Conservation (phyloP, 2,329 filamentous ascomycete genomes). For the Dothideomycetidae sp. region DNA sequence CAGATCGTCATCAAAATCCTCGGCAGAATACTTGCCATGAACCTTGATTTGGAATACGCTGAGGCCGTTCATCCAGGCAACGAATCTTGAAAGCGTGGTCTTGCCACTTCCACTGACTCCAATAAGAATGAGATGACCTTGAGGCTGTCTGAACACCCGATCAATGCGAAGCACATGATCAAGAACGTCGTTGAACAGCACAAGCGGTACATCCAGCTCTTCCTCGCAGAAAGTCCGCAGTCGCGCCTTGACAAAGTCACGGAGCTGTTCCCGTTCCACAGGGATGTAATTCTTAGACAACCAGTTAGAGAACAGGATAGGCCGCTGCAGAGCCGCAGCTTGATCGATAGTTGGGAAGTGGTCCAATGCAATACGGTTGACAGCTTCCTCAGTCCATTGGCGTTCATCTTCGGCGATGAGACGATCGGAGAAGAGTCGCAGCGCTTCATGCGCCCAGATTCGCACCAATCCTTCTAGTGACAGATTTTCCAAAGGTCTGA, state of each 20-base stretch:
- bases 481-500: slow-evolving; percentile 76
- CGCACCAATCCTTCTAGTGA: slow-evolving; percentile 82
- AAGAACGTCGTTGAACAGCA: slow-evolving; percentile 97
- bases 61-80: slow-evolving; percentile 99
- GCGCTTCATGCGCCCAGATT: slow-evolving; percentile 95
- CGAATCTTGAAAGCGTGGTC: slow-evolving; percentile 92
- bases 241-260: slow-evolving; percentile 94
- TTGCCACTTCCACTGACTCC: slow-evolving; percentile 98
- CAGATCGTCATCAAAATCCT: slow-evolving; percentile 97
- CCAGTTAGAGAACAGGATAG: slow-evolving; percentile 98
- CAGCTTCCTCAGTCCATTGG: slow-evolving; percentile 83
- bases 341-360: slow-evolving; percentile 95
- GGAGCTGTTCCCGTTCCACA: slow-evolving; percentile 84
- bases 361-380: slow-evolving; percentile 73
- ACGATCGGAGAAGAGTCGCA: slow-evolving; percentile 93
- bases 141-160: slow-evolving; percentile 93
- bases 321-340: slow-evolving; percentile 71
- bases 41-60: slow-evolving; percentile 99
- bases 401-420: slow-evolving; percentile 89
- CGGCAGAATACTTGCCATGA: slow-evolving; percentile 92
- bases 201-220: slow-evolving; percentile 94
- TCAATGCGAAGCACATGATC: slow-evolving; percentile 98
- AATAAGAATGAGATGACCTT: slow-evolving; percentile 95
- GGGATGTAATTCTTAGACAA: slow-evolving; percentile 96
- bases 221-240: slow-evolving; percentile 98